Percentiles rank a stretch among this genome's conserved stretches.
Evolutionary conservation across 192 early-diverging fungal species (phyloP).

Genomic region (Gonapodya sp.): DNA sequence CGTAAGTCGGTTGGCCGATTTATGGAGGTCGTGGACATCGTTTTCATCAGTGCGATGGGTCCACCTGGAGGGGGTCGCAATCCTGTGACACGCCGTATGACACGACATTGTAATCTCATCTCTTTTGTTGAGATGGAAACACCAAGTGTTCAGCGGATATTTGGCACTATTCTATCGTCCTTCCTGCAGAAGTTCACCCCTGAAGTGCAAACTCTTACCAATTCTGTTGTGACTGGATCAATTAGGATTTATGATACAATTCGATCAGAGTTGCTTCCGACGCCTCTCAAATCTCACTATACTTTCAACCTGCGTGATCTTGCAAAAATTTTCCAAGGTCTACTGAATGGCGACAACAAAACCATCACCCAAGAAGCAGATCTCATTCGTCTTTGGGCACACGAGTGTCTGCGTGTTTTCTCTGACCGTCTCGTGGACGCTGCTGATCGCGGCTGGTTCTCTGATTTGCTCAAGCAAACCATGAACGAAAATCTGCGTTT

Average conservation of each 20-base stretch:
- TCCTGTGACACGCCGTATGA: constrained; percentile 39
- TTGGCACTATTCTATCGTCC: constrained; percentile 44
- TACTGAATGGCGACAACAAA: constrained; percentile 29
- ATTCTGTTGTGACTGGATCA: constrained; percentile 33
- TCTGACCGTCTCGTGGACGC: constrained; percentile 50
- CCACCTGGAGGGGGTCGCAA: constrained; percentile 49
- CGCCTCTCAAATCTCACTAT: constrained; percentile 50
- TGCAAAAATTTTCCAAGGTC: constrained; percentile 44
- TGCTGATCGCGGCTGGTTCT: constrained; percentile 41
- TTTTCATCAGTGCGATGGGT: constrained; percentile 51
- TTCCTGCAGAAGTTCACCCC: constrained; percentile 37
- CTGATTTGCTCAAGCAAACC: constrained; percentile 26
- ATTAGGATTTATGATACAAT: constrained; percentile 37
- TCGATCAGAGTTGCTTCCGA: constrained; percentile 43
- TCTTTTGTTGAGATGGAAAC: constrained; percentile 43
- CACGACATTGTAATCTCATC: constrained; percentile 46
- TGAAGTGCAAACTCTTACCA: constrained; percentile 28
- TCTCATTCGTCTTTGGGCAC: constrained; percentile 44
- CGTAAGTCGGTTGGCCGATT: background rate
- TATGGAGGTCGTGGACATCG: constrained; percentile 43
- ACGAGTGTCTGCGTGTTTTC: constrained; percentile 46
- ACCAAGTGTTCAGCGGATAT: constrained; percentile 35
- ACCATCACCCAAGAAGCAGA: constrained; percentile 29
- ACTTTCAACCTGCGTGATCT: constrained; percentile 53
- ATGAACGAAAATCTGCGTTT: constrained; percentile 32